Evolutionary conservation across 2,329 filamentous ascomycete species (phyloP).

Genomic region (Phialophora chinensis): DNA sequence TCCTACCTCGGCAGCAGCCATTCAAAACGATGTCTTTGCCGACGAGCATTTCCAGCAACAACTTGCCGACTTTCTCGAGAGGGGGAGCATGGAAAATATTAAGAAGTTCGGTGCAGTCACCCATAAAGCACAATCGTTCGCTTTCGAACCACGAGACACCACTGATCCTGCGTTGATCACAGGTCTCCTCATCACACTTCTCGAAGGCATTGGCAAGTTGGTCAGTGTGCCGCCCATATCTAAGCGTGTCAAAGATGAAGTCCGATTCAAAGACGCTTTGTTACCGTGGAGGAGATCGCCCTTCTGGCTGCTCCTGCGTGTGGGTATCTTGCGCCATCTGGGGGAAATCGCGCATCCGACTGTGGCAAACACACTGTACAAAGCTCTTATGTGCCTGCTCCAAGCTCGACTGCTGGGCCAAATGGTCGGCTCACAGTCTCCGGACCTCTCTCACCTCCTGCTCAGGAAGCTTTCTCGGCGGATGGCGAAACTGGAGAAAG

Average conservation of each 20-base stretch:
- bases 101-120: constrained; percentile 60
- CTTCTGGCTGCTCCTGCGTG: constrained; percentile 67
- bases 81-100: constrained; percentile 61
- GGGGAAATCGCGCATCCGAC: constrained; percentile 49
- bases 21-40: constrained; percentile 51
- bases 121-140: constrained; percentile 57
- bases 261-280: constrained; percentile 54
- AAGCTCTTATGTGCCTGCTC: constrained; percentile 60
- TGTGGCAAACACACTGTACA: constrained; percentile 60
- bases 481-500: constrained; percentile 62
- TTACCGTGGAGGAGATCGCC: constrained; percentile 68
- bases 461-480: constrained; percentile 63
- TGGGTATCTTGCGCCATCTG: constrained; percentile 62
- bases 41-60: constrained; percentile 54
- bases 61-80: constrained; percentile 61
- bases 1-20: constrained; percentile 59
- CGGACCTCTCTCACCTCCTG: constrained; percentile 51
- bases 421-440: constrained; percentile 38
- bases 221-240: constrained; percentile 49
- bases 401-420: constrained; percentile 57
- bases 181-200: constrained; percentile 64
- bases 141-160: constrained; percentile 65
- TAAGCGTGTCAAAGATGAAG: constrained; percentile 70
- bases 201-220: constrained; percentile 60
- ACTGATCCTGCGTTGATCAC: constrained; percentile 63